Conservation (phyloP, 2,329 filamentous ascomycete species). For the Endoconidiophora laricicola region DNA sequence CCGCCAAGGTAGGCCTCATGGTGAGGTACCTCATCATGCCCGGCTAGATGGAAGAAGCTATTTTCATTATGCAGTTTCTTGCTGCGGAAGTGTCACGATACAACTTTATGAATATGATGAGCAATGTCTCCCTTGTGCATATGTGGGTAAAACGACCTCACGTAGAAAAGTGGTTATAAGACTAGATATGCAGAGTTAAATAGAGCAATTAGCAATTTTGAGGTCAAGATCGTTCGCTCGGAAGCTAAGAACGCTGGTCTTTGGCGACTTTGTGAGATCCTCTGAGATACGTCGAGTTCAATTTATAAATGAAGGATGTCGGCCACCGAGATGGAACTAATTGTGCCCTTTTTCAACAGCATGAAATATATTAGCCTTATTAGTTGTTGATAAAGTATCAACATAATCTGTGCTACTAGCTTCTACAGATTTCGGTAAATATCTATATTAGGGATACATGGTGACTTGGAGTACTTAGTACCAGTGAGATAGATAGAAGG, state of each 20-base stretch:
- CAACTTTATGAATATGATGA: conserved; percentile 76
- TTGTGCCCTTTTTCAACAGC: too few relatives aligned
- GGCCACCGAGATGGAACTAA: too few relatives aligned
- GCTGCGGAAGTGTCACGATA: conserved; percentile 57
- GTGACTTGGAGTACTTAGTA: too few relatives aligned
- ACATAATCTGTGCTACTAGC: too few relatives aligned
- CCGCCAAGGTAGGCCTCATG: conserved; percentile 61
- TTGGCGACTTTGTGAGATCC: conserved; percentile 59
- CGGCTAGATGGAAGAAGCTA: conserved; percentile 55
- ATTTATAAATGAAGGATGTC: conserved; percentile 21
- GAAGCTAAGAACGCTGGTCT: conserved; percentile 56
- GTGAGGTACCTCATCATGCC: conserved; percentile 77
- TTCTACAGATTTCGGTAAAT: too few relatives aligned
- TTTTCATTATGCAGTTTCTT: conserved; percentile 59
- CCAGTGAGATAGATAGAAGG: too few relatives aligned
- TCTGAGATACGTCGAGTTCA: conserved; percentile 34
- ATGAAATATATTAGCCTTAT: too few relatives aligned
- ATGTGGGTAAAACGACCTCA: conserved; percentile 54
- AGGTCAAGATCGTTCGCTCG: conserved; percentile 47
- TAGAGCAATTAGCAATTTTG: conserved; percentile 45
- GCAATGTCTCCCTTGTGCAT: conserved; percentile 65
- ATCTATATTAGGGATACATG: too few relatives aligned
- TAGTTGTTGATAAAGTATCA: too few relatives aligned
- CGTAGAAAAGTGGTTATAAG: conserved; percentile 17
- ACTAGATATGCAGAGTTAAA: conserved; percentile 65